phyloP scores from a whole-genome alignment of 805 yeast species.

The Cyberlindnera xylosilytica region DNA sequence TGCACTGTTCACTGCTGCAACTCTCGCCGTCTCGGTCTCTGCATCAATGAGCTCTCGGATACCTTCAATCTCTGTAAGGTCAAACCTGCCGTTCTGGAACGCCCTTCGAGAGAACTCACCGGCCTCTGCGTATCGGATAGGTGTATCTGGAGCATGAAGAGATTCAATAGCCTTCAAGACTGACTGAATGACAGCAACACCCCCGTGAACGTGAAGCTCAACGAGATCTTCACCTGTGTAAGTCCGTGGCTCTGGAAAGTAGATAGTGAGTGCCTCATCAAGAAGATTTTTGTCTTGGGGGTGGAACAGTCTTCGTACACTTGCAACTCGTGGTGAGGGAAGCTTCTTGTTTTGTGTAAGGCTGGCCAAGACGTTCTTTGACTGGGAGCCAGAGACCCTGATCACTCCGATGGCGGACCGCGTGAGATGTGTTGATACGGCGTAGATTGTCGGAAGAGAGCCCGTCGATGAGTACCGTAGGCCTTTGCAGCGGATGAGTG shows the following conservation, averaged over 20 bases:
- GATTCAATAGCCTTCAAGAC: slow-evolving; percentile 59
- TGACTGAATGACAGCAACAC: slow-evolving; percentile 74
- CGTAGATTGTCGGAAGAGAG: slow-evolving; percentile 63
- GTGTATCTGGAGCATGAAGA: slow-evolving; percentile 44
- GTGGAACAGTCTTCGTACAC: slow-evolving; percentile 53
- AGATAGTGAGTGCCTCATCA: slow-evolving; percentile 75
- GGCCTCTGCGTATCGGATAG: slow-evolving; percentile 79
- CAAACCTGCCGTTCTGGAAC: slow-evolving; percentile 77
- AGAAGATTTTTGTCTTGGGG: slow-evolving; percentile 41
- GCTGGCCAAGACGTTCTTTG: slow-evolving; percentile 34
- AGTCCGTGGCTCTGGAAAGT: slow-evolving; percentile 69
- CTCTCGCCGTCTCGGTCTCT: slow-evolving; percentile 86
- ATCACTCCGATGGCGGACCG: slow-evolving; percentile 86
- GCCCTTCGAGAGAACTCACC: slow-evolving; percentile 93
- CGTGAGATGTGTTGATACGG: slow-evolving; percentile 80
- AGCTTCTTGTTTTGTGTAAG: slow-evolving; percentile 39
- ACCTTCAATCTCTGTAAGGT: slow-evolving; percentile 89
- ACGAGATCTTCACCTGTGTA: slow-evolving; percentile 91
- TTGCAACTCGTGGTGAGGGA: slow-evolving; percentile 53
- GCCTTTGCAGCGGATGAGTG: neutral
- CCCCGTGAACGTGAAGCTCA: slow-evolving; percentile 94
- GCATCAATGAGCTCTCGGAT: slow-evolving; percentile 86
- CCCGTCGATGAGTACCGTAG: slow-evolving; percentile 5
- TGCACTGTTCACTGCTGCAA: slow-evolving; percentile 69
- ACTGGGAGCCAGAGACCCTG: slow-evolving; percentile 73